These are phyloP conservation scores for Telfairia occidentalis DNA, from an alignment of 331 rosid species.

Conservation along the genomic window DNA sequence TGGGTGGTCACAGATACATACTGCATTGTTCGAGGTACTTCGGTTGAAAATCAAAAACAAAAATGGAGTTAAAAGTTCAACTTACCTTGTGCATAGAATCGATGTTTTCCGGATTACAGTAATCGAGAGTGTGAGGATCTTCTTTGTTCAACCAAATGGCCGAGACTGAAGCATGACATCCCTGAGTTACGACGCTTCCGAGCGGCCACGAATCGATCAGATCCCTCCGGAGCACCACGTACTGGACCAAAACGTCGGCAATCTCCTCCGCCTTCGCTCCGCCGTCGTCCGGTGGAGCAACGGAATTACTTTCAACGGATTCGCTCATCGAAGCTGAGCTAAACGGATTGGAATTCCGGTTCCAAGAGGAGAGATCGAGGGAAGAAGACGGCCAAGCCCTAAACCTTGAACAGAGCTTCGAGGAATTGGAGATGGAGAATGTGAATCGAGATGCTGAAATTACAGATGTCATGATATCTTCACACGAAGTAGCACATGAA, in stretches of 20 bases:
- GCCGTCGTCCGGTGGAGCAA: conserved; percentile 14
- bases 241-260: conserved; percentile 54
- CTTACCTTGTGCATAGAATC: conserved; percentile 76
- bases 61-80: background rate
- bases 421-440: conserved; percentile 14
- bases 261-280: conserved; percentile 14
- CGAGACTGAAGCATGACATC: conserved; percentile 81
- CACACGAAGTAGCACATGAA: background rate
- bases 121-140: conserved; percentile 43
- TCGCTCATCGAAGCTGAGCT: conserved; percentile 45
- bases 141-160: conserved; percentile 67
- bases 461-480: conserved; percentile 30
- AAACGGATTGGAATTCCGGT: conserved; percentile 25
- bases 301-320: conserved; percentile 16
- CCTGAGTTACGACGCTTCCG: conserved; percentile 79
- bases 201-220: conserved; percentile 79
- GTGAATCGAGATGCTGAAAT: conserved; percentile 21
- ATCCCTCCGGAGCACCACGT: conserved; percentile 89
- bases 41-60: background rate
- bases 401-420: background rate
- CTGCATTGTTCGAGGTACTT: background rate
- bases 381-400: conserved; percentile 18
- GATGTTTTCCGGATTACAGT: conserved; percentile 53
- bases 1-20: no score
- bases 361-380: background rate